Evolutionary conservation across 306 rosid genomes (phyloP), one percentile per base, ranked within the genome.

Genomic region (Castanopsis chinensis): DNA sequence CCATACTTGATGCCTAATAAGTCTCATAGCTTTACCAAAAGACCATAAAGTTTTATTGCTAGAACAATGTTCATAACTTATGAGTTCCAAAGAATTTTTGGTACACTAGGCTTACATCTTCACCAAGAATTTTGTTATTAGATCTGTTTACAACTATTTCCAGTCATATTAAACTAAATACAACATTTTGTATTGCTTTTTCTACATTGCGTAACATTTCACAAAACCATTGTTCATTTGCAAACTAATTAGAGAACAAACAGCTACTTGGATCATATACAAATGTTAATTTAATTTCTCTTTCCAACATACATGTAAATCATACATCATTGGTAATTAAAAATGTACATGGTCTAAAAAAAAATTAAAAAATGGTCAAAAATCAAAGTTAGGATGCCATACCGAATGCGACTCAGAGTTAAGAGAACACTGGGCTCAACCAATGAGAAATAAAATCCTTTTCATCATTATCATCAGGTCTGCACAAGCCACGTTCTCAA

Each of bases 281-380:
- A 75, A 25, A 21, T 20, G 74, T 28, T 35, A 53, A 71, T 18
- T 49, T 56, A 55, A 77, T 4, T 41, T 51, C 43, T 13, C n/a
- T 41, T 72, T 81, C 60, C 73, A 19, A 25, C 3, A 71, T 76
- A 15, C 17, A 28, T 61, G 51, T 41, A 41, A 41, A 41, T 41
- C 45, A 41, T 72, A 82, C 79, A 79, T 58, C 19, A 12, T 13
- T 15, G 51, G 81, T 20, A 70, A 61, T 19, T 28, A 64, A 72
- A 71, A 32, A 68, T 77, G 28, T 78, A 80, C 86, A 76, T 4
- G 13, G 71, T 35, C 49, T 76, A 15, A 55, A 71, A 79, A 79
- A 63, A 23, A 43, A 76, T 60, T 11, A 18, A 78, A 60, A 59
- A 1, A 28, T 64, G 30, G 43, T 19, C 81, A 56, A 74, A 28